Conservation (phyloP, 805 yeast genomes). For the Kazachstania africana region DNA sequence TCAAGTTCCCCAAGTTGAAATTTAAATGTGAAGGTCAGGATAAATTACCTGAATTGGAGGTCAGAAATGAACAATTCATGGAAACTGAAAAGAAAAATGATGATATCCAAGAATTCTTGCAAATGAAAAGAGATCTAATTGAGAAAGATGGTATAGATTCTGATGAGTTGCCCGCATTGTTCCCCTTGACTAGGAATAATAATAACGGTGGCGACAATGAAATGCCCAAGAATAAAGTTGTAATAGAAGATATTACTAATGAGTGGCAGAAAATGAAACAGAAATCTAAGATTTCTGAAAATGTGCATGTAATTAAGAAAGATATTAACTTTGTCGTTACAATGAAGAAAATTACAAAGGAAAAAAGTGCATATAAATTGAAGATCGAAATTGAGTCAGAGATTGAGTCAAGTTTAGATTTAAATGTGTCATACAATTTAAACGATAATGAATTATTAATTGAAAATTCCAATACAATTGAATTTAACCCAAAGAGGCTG, state of each 20-base stretch:
- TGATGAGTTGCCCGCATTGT: constrained; percentile 18
- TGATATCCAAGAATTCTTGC: constrained; percentile 20
- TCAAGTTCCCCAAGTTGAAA: constrained; percentile 58
- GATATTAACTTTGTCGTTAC: constrained; percentile 18
- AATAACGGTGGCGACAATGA: constrained; percentile 39
- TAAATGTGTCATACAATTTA: constrained; percentile 22
- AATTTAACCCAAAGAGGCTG: constrained; percentile 16
- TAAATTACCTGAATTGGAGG: constrained; percentile 25
- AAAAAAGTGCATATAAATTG: constrained; percentile 23
- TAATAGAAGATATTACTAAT: background rate
- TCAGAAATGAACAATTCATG: constrained; percentile 37
- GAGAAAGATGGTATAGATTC: constrained; percentile 24
- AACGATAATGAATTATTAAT: constrained; percentile 23
- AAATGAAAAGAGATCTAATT: constrained; percentile 10
- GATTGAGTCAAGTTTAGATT: constrained; percentile 25
- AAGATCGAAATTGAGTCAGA: constrained; percentile 29
- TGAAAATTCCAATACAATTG: constrained; percentile 18
- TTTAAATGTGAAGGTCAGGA: constrained; percentile 41
- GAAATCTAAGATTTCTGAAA: too few relatives aligned
- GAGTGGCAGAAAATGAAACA: constrained; percentile 3
- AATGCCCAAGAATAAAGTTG: constrained; percentile 17
- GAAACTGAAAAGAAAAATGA: constrained; percentile 19
- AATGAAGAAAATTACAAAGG: constrained; percentile 20
- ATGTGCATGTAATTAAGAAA: too few relatives aligned
- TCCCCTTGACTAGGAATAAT: constrained; percentile 8